Evolutionary conservation across 2,329 filamentous ascomycete species (phyloP), one percentile per base, ranked within the genome.

Genomic region (Lachnellula subtilissima): DNA sequence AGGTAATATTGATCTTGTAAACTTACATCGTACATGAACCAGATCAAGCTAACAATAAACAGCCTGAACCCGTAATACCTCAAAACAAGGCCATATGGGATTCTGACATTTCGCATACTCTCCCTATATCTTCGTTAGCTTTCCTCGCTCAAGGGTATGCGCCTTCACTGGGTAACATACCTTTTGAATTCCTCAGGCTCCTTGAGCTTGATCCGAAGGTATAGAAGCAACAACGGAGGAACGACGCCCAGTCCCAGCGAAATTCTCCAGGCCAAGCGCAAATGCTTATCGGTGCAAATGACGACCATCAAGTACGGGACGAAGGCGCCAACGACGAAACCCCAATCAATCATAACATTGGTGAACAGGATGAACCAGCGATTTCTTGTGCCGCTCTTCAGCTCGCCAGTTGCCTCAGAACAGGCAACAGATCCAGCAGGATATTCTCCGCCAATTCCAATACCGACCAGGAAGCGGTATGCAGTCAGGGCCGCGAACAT

Each of bases 311-410:
- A 75, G 73, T 85, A 85, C 0, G 91, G 89, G 1, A 94, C 84
- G 59, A 96, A 83, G 0, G 89, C 86, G 19, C 89, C 85, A 52
- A 92, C 19, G 9, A 95, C 88, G 62, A 95, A 96, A 0, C 89
- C 91, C 52, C 84, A 82, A 68, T 95, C 89, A 58, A 96, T 95
- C 77, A 91, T 88, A 23, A 88, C 84, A 72, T 95, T 95, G 48
- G 89, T 96, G 71, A 94, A 95, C 61, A 96, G 78, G 65, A 93
- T 89, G 69, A 92, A 97, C 90, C 91, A 96, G 40, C 88, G 80
- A 69, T 97, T 93, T n/a, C 92, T 80, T 15, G 87, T 87, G 11
- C 92, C 92, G 15, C 74, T 72, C 71, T 91, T 90, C 57, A 97
- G 77, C 69, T 95, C 90, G 22, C 89, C 89, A 0, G 87, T 92